phyloP scores from a whole-genome alignment of 2,329 filamentous ascomycete species.

The Alternaria sp. region DNA sequence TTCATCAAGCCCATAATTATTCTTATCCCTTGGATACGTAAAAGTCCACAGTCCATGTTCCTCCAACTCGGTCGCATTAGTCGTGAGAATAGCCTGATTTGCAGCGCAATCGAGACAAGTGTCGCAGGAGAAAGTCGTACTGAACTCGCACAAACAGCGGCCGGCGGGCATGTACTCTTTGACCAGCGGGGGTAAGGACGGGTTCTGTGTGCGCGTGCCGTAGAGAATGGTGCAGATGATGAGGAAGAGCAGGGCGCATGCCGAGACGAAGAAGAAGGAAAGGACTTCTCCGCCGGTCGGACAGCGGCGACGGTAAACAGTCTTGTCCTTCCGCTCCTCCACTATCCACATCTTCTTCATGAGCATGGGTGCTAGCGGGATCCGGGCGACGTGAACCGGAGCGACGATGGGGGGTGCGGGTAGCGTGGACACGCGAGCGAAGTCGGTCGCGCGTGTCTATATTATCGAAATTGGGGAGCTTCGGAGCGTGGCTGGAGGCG shows the following conservation, averaged over 20 bases:
- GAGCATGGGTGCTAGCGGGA: conserved; percentile 18
- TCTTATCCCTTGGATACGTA: conserved; percentile 34
- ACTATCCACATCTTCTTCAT: conserved; percentile 33
- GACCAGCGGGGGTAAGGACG: conserved; percentile 37
- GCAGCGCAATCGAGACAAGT: conserved; percentile 42
- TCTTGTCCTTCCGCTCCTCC: conserved; percentile 34
- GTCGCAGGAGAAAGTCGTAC: conserved; percentile 40
- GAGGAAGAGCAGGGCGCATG: conserved; percentile 38
- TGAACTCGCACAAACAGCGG: conserved; percentile 43
- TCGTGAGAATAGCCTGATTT: conserved; percentile 24
- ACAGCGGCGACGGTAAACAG: conserved; percentile 38
- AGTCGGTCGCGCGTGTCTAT: conserved; percentile 19
- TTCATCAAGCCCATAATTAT: conserved; percentile 40
- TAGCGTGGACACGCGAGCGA: conserved; percentile 21
- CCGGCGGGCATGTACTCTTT: conserved; percentile 42
- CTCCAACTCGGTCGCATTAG: conserved; percentile 21
- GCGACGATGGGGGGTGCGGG: conserved; percentile 13
- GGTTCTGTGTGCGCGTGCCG: conserved; percentile 41
- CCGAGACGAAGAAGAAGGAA: conserved; percentile 36
- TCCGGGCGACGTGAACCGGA: conserved; percentile 14
- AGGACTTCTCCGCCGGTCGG: conserved; percentile 32
- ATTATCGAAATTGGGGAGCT: conserved; percentile 8
- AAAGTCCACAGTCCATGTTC: conserved; percentile 38
- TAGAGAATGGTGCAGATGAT: conserved; percentile 43
- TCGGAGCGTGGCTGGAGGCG: conserved; percentile 16